These are phyloP conservation scores for Hypoxylon sp. DNA, from an alignment of 2,329 filamentous ascomycete genomes.

Conservation along the genomic window DNA sequence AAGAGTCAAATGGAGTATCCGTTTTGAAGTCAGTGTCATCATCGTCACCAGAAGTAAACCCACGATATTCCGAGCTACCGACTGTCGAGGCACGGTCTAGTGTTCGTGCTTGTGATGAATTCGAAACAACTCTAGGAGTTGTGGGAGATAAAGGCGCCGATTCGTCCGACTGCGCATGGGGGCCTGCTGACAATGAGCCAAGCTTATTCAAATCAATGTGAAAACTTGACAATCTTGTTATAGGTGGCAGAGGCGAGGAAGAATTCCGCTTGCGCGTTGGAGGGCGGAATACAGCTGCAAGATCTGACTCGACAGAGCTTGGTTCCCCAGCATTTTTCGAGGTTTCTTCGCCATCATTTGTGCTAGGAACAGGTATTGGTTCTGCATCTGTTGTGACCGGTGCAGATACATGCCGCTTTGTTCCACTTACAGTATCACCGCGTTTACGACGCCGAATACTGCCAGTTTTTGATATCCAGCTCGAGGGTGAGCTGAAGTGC, in stretches of 20 bases:
- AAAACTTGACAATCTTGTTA: conserved; percentile 69
- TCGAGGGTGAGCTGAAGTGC: conserved; percentile 70
- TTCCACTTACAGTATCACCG: conserved; percentile 60
- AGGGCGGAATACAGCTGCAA: conserved; percentile 52
- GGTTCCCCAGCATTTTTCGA: conserved; percentile 47
- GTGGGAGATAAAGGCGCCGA: conserved; percentile 33
- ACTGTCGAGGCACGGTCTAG: conserved; percentile 75
- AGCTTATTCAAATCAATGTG: conserved; percentile 67
- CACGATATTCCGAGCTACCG: conserved; percentile 78
- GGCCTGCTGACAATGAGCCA: conserved; percentile 61
- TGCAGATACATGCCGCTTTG: conserved; percentile 69
- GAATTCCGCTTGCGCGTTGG: conserved; percentile 61
- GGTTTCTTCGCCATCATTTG: conserved; percentile 50
- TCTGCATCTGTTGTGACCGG: conserved; percentile 57
- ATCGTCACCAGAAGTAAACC: conserved; percentile 78
- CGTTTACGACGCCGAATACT: conserved; percentile 71
- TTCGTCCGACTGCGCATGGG: conserved; percentile 53
- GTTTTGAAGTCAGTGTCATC: conserved; percentile 85
- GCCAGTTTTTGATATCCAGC: conserved; percentile 70
- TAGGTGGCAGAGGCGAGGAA: conserved; percentile 70
- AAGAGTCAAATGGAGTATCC: conserved; percentile 82
- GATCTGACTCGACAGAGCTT: conserved; percentile 53
- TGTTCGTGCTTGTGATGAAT: conserved; percentile 52
- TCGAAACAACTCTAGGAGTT: conserved; percentile 49
- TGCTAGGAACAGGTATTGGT: conserved; percentile 44